These are phyloP conservation scores for Mucor sp. DNA, from an alignment of 371 early-diverging fungal genomes.

Conservation along the genomic window DNA sequence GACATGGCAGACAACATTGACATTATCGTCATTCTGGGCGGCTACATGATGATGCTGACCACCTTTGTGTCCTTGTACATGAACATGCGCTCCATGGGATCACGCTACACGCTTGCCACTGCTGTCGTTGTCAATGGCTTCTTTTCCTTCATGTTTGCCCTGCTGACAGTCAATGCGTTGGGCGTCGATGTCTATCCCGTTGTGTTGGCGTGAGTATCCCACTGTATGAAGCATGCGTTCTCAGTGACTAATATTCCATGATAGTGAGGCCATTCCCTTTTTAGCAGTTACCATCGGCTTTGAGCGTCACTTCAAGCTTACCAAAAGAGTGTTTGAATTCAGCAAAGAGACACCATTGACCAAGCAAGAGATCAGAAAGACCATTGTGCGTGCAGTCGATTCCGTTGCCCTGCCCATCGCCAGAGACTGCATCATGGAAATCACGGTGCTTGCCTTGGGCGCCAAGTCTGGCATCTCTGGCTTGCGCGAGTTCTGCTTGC, in stretches of 20 bases:
- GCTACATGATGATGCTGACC: conserved; percentile 85
- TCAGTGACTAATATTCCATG: too few relatives aligned
- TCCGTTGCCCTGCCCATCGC: conserved; percentile 69
- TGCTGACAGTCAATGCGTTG: conserved; percentile 66
- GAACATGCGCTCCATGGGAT: conserved; percentile 89
- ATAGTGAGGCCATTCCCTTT: conserved; percentile 89
- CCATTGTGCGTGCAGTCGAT: conserved; percentile 72
- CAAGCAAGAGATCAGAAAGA: conserved; percentile 59
- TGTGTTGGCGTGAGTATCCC: conserved; percentile 57
- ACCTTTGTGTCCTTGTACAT: conserved; percentile 82
- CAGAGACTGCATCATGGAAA: conserved; percentile 84
- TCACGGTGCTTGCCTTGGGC: conserved; percentile 76
- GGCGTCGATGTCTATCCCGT: conserved; percentile 75
- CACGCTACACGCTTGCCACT: conserved; percentile 74
- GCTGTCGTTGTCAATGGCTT: conserved; percentile 71
- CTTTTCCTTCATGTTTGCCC: conserved; percentile 80
- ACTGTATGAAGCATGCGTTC: too few relatives aligned
- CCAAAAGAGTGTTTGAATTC: conserved; percentile 74
- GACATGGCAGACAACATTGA: conserved; percentile 78
- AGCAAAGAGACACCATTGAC: conserved; percentile 37
- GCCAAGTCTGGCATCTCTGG: conserved; percentile 79
- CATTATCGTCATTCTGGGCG: conserved; percentile 76
- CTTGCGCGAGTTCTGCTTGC: conserved; percentile 79
- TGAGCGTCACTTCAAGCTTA: conserved; percentile 84
- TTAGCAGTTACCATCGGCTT: conserved; percentile 92